Base-by-base conservation (phyloP, 1,139 yeast genomes). In the Diutina rugosa region DNA sequence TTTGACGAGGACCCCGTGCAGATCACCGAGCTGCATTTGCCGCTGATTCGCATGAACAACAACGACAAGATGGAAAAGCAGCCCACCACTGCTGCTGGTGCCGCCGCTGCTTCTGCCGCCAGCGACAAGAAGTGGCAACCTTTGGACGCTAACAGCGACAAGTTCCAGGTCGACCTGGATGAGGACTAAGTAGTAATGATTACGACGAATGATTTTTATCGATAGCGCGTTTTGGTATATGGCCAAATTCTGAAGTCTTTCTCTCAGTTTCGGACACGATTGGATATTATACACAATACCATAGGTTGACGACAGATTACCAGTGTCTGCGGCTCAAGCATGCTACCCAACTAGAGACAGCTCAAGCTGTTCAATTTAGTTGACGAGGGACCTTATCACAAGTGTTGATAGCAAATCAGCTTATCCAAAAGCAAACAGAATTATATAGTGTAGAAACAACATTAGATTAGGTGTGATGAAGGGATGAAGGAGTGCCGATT, bases 161-260 rank as follows among this genome's bases (percentile, higher is more conserved):
- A 90, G 1, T 87, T 87, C 66, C 77, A 85, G 64, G 87, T 87
- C 52, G 93, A 87, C 63, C 82, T 87, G 65, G 95, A 87, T 62
- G 91, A 85, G 58, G 90, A 85, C 18, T 49, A 49, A 21, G 12
- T 16, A 14, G 21, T 35, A 35, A 35, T 35, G 41, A 35, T 35
- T 35, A 35, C 41, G 41, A 35, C 14, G 41, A 35, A 35, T 35
- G 41, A 45, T 45, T 45, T 8, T 7, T 44, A 10, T 2, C 6
- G 16, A 14, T 18, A 14, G 8, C 46, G 46, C 9, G 21, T 16
- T 3, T 38, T 38, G 45, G n/a, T 12, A 4, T n/a, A 12, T 38
- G n/a, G n/a, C n/a, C 16, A 46, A 35, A 35, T 21, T 21, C 26
- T 21, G 26, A 21, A 21, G 26, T 4, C 26, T 21, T 21, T 21